Evolutionary conservation across 441 rosid genomes (phyloP), one percentile per base, ranked within the genome.

Genomic region (Eruca vesicaria): DNA sequence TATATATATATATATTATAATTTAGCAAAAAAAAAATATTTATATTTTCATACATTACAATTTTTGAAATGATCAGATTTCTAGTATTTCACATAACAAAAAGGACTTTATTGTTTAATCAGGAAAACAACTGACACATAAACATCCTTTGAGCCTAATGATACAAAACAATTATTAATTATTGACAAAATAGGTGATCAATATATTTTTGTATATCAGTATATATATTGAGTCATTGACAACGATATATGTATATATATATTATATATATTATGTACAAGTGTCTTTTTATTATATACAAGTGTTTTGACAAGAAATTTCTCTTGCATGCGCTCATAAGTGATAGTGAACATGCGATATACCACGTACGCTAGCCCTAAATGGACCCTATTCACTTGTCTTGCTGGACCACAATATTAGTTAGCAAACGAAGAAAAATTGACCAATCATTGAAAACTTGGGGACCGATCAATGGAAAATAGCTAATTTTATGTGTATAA

Each of bases 291-390:
- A 23, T 23, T 23, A 32, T 32, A 14, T 12, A 19, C 16, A 29
- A 20, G 19, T 43, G 19, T 67, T 75, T 75, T 69, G 75, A 57
- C 63, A 71, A 45, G 63, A 71, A 77, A 11, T 50, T 50, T 59
- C 10, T 66, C 31, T 71, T 66, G 77, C 77, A 78, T 78, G 80
- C 73, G 77, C 60, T 78, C 73, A 71, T 23, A 72, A 78, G 81
- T 72, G 81, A 78, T 29, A 72, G 45, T 67, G 81, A 78, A 66
- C 69, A 72, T 72, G 81, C 69, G 61, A 55, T 72, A 59, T 78
- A 78, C 81, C 77, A 78, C 81, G 77, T 78, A 72, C 66, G 59
- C 73, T 72, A 65, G 58, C 68, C 50, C 76, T 59, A 77, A 66
- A 66, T 72, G 77, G 81, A 72, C 77, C 81, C 73, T 72, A 61